These are phyloP conservation scores for Canna indica DNA, from an alignment of 176 grass and related monocot genomes.

Conservation along the genomic window DNA sequence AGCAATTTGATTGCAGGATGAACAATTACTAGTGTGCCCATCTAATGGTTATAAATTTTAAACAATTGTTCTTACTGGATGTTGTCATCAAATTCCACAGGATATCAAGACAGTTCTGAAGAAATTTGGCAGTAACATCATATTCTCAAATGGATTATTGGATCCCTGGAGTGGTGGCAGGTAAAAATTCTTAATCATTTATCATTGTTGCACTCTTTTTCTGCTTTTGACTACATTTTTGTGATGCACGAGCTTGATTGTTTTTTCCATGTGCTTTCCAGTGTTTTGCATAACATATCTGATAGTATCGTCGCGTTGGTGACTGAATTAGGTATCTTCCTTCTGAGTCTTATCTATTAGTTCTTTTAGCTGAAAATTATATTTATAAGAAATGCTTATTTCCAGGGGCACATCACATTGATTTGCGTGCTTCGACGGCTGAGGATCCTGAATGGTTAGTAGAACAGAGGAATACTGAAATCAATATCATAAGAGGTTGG, in stretches of 20 bases:
- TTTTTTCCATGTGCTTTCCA: constrained; percentile 28
- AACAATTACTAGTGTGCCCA: background rate
- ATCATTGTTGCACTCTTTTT: background rate
- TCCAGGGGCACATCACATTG: constrained; percentile 85
- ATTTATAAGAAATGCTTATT: constrained; percentile 4
- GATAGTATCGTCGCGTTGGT: constrained; percentile 68
- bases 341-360: background rate
- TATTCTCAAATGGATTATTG: constrained; percentile 91
- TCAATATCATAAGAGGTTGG: constrained; percentile 65
- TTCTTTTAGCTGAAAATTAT: background rate
- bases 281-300: constrained; percentile 82
- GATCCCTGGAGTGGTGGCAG: constrained; percentile 95
- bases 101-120: constrained; percentile 50
- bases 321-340: constrained; percentile 63
- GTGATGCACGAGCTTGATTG: background rate
- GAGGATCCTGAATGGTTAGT: constrained; percentile 81
- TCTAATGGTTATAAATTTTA: background rate
- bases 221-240: constrained; percentile 15
- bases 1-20: background rate
- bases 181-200: constrained; percentile 27
- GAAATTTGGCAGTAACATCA: constrained; percentile 90
- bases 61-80: constrained; percentile 2
- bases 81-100: constrained; percentile 23
- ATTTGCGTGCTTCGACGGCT: constrained; percentile 43
- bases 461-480: constrained; percentile 59